Conservation (phyloP, 257 asterid species). For the Gentiana straminea region DNA sequence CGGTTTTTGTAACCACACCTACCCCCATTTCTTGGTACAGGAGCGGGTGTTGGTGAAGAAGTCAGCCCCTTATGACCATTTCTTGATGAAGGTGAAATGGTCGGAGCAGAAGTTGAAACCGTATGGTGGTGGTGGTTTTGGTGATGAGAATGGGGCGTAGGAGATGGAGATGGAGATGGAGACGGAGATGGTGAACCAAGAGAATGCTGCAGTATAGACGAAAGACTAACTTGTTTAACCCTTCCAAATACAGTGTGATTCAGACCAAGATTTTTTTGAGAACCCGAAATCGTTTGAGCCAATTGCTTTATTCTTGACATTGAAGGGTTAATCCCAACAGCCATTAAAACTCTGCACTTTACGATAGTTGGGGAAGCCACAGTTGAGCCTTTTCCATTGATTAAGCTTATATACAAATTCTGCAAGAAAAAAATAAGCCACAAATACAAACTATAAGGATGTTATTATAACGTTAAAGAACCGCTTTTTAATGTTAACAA, state of each 20-base stretch:
- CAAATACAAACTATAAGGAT: not conserved
- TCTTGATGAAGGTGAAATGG: conserved; percentile 57
- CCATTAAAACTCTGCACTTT: conserved; percentile 60
- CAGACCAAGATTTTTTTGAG: conserved; percentile 85
- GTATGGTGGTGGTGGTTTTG: conserved; percentile 40
- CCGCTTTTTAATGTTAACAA: too few relatives aligned
- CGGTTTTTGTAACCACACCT: conserved; percentile 31
- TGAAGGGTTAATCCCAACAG: conserved; percentile 65
- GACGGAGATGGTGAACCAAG: conserved; percentile 28
- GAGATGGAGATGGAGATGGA: conserved; percentile 49
- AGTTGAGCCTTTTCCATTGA: conserved; percentile 77
- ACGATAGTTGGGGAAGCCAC: conserved; percentile 59
- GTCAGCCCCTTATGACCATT: conserved; percentile 21
- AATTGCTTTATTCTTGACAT: conserved; percentile 76
- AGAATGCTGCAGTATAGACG: conserved; percentile 63
- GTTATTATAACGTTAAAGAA: not conserved
- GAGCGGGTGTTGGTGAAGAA: conserved; percentile 36
- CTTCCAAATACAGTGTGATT: conserved; percentile 86
- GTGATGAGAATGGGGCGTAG: conserved; percentile 30
- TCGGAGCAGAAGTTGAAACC: conserved; percentile 35
- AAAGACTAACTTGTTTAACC: conserved; percentile 90
- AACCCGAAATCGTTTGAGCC: conserved; percentile 69
- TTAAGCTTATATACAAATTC: conserved; percentile 73
- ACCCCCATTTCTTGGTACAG: conserved; percentile 34
- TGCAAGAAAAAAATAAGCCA: conserved; percentile 27